Percentiles rank a stretch among this genome's conserved stretches.
phyloP scores from a whole-genome alignment of 2,329 filamentous ascomycete species.

The Aspergillus versicolor region DNA sequence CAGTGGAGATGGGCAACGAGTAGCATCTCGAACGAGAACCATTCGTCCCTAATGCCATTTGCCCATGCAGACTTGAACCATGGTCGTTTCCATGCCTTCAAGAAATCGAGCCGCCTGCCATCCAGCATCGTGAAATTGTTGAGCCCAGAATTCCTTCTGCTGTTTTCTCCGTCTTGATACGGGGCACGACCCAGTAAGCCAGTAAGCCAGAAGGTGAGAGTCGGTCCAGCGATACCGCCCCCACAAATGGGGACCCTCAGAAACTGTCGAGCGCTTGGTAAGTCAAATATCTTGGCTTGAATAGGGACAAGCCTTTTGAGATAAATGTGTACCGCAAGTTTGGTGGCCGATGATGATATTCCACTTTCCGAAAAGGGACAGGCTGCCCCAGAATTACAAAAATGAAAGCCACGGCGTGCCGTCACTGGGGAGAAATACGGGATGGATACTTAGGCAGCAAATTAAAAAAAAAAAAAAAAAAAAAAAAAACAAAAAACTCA shows the following conservation, averaged over 20 bases:
- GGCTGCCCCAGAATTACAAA: too few relatives aligned
- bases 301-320: not conserved
- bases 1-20: not conserved
- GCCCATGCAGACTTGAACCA: not conserved
- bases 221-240: conserved; percentile 41
- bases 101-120: not conserved
- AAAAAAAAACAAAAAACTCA: not conserved
- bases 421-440: not conserved
- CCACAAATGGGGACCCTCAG: conserved; percentile 51
- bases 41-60: not conserved
- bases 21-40: not conserved
- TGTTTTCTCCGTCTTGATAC: not conserved
- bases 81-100: not conserved
- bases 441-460: not conserved
- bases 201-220: conserved; percentile 53
- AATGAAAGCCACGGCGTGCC: not conserved
- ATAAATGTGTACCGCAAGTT: not conserved
- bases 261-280: conserved; percentile 6
- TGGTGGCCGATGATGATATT: not conserved
- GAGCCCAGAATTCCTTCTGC: not conserved
- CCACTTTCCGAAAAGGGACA: too few relatives aligned
- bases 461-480: not conserved
- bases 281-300: not conserved
- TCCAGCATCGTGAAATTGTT: not conserved
- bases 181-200: not conserved